A percentile compares a stretch with the other conserved stretches of the same genome.
Conservation (phyloP, 768 basidiomycete genomes). For the Russula brevipes region DNA sequence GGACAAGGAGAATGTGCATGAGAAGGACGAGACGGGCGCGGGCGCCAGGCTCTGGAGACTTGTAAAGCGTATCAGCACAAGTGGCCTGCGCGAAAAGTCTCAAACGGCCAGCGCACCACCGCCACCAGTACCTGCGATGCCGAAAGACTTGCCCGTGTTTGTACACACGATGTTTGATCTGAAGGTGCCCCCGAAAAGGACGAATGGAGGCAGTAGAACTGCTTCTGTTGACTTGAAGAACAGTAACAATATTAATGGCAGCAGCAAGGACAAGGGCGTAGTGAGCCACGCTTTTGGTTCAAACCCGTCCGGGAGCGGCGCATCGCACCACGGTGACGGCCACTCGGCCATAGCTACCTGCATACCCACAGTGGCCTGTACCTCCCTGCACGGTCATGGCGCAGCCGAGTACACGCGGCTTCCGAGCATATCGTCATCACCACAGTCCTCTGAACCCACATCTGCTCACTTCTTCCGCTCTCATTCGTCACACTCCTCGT, state of each 20-base stretch:
- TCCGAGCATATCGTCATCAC: conserved; percentile 55
- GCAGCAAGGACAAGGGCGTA: conserved; percentile 1
- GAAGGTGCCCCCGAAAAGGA: conserved; percentile 11
- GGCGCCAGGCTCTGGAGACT: conserved; percentile 56
- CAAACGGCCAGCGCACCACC: conserved; percentile 28
- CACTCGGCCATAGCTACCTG: conserved; percentile 18
- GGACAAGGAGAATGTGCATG: conserved; percentile 28
- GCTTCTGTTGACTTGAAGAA: no score
- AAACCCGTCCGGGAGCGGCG: conserved; percentile 27
- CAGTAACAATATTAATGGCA: no score
- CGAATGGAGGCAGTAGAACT: background rate
- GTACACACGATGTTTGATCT: conserved; percentile 29
- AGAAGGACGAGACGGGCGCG: conserved; percentile 29
- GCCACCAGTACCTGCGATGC: conserved; percentile 60
- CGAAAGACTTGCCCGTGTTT: conserved; percentile 35
- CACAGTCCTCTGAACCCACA: conserved; percentile 52
- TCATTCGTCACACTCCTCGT: conserved; percentile 47
- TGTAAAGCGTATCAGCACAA: conserved; percentile 64
- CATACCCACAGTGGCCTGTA: conserved; percentile 17
- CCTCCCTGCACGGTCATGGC: background rate
- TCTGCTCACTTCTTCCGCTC: conserved; percentile 47
- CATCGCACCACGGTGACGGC: conserved; percentile 23
- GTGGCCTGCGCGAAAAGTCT: conserved; percentile 56
- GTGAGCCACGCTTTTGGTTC: conserved; percentile 28
- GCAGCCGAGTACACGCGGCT: conserved; percentile 24